Conservation (phyloP, 495 filamentous ascomycete species). For the Penicillium longicatenatum region DNA sequence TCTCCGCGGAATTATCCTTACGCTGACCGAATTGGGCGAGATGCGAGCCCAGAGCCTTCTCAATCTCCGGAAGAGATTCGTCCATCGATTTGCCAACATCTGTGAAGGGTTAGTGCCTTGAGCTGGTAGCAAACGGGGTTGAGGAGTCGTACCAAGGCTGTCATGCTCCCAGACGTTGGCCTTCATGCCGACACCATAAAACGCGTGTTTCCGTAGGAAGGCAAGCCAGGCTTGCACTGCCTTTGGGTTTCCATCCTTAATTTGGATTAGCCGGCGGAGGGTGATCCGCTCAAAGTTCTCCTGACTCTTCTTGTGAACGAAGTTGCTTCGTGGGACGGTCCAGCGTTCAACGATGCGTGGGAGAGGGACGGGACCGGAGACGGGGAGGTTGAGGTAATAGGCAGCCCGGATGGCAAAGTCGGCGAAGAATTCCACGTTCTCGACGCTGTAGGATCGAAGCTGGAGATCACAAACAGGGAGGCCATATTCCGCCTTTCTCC, state of each 20-base stretch:
- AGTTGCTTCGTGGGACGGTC: conserved; percentile 88
- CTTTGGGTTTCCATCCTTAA: conserved; percentile 89
- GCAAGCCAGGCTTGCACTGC: conserved; percentile 88
- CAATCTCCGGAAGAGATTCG: conserved; percentile 54
- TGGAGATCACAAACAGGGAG: conserved; percentile 88
- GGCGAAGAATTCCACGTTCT: conserved; percentile 90
- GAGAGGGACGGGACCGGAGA: conserved; percentile 84
- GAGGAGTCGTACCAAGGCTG: conserved; percentile 56
- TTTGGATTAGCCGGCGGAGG: conserved; percentile 82
- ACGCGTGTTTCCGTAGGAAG: conserved; percentile 85
- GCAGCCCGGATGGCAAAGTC: conserved; percentile 95
- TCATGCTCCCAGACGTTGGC: conserved; percentile 93
- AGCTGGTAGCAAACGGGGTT: neutral
- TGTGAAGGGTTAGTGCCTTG: conserved; percentile 31
- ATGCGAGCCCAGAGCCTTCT: conserved; percentile 60
- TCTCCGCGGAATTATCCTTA: conserved; percentile 36
- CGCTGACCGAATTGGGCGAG: conserved; percentile 65
- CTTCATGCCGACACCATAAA: conserved; percentile 97
- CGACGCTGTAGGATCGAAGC: conserved; percentile 85
- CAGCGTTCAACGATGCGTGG: conserved; percentile 85
- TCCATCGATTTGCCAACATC: conserved; percentile 71
- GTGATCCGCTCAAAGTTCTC: conserved; percentile 97
- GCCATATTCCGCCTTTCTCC: conserved; percentile 69
- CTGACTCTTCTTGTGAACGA: conserved; percentile 95
- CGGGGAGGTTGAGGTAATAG: conserved; percentile 88